Percentiles rank a stretch among this genome's conserved stretches.
These are phyloP conservation scores for Violaceomyces palustris DNA, from an alignment of 1,284 basidiomycete genomes.

Conservation along the genomic window DNA sequence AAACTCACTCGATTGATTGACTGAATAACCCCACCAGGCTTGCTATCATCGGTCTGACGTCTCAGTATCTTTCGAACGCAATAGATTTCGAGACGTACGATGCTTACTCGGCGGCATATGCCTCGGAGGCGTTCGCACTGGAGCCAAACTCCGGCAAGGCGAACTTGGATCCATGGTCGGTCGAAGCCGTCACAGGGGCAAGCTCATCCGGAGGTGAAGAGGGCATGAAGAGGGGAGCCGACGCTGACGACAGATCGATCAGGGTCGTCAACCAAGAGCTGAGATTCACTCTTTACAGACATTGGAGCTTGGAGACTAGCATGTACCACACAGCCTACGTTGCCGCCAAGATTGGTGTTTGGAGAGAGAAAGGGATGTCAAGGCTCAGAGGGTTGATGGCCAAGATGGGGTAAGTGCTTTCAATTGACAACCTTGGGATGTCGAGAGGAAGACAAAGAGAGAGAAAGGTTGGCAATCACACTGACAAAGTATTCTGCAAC, in stretches of 20 bases:
- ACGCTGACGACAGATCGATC: slow-evolving; percentile 43
- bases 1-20: not conserved
- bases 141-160: slow-evolving; percentile 6
- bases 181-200: too few species aligned
- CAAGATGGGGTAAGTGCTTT: slow-evolving; percentile 88
- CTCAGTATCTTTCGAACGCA: slow-evolving; percentile 80
- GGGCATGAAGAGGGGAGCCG: too few species aligned
- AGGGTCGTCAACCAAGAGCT: slow-evolving; percentile 40
- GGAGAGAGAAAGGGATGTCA: slow-evolving; percentile 88
- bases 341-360: slow-evolving; percentile 87
- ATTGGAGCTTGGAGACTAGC: slow-evolving; percentile 95
- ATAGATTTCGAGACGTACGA: slow-evolving; percentile 86
- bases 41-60: slow-evolving; percentile 86
- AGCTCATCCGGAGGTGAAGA: too few species aligned
- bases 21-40: slow-evolving; percentile 64
- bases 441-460: too few species aligned
- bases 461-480: not conserved
- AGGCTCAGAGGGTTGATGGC: slow-evolving; percentile 84
- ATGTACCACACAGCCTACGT: slow-evolving; percentile 98
- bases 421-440: too few species aligned
- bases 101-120: slow-evolving; percentile 34
- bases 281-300: slow-evolving; percentile 86
- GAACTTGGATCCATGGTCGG: slow-evolving; percentile 10
- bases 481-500: slow-evolving; percentile 48
- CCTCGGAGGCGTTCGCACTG: slow-evolving; percentile 40